Percentiles rank a stretch among this genome's conserved stretches.
Evolutionary conservation across 2,329 filamentous ascomycete species (phyloP).

Genomic region (Pseudonectria buxi): DNA sequence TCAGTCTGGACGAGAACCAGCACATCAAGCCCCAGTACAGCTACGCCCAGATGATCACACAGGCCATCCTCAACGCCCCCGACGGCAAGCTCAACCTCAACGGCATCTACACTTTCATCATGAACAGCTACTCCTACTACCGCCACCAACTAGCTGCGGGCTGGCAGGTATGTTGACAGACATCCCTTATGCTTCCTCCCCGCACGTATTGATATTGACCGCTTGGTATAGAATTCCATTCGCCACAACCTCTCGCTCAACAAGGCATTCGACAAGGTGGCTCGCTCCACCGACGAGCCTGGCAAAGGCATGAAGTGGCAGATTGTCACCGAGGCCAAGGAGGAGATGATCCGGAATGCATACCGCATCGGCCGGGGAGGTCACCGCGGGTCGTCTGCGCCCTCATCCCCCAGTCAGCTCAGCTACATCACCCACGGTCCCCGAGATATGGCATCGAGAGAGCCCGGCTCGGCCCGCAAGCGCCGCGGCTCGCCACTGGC

Average conservation of each 20-base stretch:
- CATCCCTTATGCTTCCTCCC: not conserved
- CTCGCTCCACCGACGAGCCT: constrained; percentile 86
- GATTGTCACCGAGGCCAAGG: constrained; percentile 73
- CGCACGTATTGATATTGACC: no score
- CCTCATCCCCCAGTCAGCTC: constrained; percentile 58
- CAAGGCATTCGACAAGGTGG: constrained; percentile 89
- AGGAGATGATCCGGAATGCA: constrained; percentile 78
- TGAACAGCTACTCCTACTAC: constrained; percentile 87
- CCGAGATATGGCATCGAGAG: constrained; percentile 46
- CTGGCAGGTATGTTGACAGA: constrained; percentile 67
- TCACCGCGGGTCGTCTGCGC: constrained; percentile 61
- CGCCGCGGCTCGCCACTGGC: constrained; percentile 47
- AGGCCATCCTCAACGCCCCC: constrained; percentile 80
- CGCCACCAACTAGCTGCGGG: constrained; percentile 68
- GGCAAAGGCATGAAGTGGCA: constrained; percentile 99
- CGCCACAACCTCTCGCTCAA: constrained; percentile 93
- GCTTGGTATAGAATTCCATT: constrained; percentile 86
- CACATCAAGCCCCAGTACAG: constrained; percentile 94
- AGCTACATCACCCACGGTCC: constrained; percentile 55
- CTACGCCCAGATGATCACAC: constrained; percentile 94
- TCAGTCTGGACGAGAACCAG: constrained; percentile 75
- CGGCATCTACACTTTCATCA: constrained; percentile 93
- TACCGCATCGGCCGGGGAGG: constrained; percentile 55
- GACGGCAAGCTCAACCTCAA: constrained; percentile 87
- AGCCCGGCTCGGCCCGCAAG: constrained; percentile 48